Conservation (phyloP, 1,284 basidiomycete species). For the Cryptococcus hybrid region DNA sequence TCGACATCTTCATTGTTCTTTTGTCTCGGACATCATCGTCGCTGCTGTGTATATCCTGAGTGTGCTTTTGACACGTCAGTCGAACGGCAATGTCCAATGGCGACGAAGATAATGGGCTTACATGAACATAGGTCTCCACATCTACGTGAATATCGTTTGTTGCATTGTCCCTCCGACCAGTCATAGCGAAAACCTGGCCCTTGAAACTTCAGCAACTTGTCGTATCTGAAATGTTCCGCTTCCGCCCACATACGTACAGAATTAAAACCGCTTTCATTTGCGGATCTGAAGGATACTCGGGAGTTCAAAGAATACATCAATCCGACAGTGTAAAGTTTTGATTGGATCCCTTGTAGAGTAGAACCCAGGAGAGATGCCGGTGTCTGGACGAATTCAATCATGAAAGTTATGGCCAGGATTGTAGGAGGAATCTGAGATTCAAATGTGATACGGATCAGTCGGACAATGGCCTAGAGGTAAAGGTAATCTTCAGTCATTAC, state of each 20-base stretch:
- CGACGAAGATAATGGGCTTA: background rate
- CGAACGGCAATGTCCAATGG: too few species aligned
- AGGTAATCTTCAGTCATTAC: background rate
- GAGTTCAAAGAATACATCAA: conserved; percentile 25
- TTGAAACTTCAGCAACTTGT: too few species aligned
- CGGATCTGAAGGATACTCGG: conserved; percentile 8
- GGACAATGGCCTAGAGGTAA: conserved; percentile 22
- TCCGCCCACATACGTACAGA: too few species aligned
- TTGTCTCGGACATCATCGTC: too few species aligned
- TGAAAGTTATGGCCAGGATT: conserved; percentile 24
- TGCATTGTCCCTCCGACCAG: too few species aligned
- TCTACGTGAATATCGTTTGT: background rate
- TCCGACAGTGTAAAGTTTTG: conserved; percentile 25
- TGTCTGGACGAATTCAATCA: conserved; percentile 18
- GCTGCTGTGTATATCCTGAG: too few species aligned
- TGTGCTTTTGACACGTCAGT: too few species aligned
- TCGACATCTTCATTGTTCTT: too few species aligned
- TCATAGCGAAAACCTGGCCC: background rate
- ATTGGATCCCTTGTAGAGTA: conserved; percentile 22
- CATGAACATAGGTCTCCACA: conserved; percentile 1
- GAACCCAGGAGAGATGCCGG: conserved; percentile 28
- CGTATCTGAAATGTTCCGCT: too few species aligned
- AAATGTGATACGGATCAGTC: conserved; percentile 20
- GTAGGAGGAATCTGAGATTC: conserved; percentile 36
- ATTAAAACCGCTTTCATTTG: too few species aligned